These are phyloP conservation scores for Hypoxylon sp. DNA, from an alignment of 2,329 filamentous ascomycete species.

Conservation along the genomic window DNA sequence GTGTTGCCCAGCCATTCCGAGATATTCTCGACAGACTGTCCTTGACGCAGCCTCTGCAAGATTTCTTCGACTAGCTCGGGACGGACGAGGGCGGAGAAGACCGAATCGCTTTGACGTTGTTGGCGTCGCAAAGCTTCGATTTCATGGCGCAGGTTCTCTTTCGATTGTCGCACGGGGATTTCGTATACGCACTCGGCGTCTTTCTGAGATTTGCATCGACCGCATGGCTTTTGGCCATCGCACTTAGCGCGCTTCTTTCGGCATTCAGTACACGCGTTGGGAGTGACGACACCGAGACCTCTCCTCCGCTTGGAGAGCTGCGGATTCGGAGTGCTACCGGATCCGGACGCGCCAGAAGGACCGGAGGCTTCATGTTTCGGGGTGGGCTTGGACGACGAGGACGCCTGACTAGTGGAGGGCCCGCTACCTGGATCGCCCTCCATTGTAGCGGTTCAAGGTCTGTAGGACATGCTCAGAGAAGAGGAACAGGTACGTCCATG, in stretches of 20 bases:
- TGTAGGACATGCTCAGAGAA: slow-evolving; percentile 44
- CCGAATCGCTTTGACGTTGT: slow-evolving; percentile 68
- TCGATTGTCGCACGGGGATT: slow-evolving; percentile 74
- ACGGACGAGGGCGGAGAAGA: slow-evolving; percentile 68
- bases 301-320: slow-evolving; percentile 67
- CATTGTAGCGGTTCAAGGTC: slow-evolving; percentile 48
- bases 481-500: slow-evolving; percentile 7
- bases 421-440: slow-evolving; percentile 52
- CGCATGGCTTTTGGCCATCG: slow-evolving; percentile 71
- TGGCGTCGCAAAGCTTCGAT: slow-evolving; percentile 70
- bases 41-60: slow-evolving; percentile 66
- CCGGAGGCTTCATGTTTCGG: slow-evolving; percentile 50
- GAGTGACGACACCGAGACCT: slow-evolving; percentile 70
- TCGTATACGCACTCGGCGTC: slow-evolving; percentile 73
- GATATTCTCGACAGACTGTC: slow-evolving; percentile 69
- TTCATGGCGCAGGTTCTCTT: slow-evolving; percentile 72
- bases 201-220: slow-evolving; percentile 69
- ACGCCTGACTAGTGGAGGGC: slow-evolving; percentile 46
- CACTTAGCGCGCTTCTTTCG: slow-evolving; percentile 76
- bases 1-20: slow-evolving; percentile 66
- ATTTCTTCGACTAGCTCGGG: slow-evolving; percentile 70
- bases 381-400: slow-evolving; percentile 46
- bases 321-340: slow-evolving; percentile 44
- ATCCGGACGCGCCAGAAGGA: slow-evolving; percentile 36
- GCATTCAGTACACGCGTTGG: slow-evolving; percentile 74